These are phyloP conservation scores for Myriosclerotinia duriaeana DNA, from an alignment of 2,329 filamentous ascomycete genomes.

Conservation along the genomic window DNA sequence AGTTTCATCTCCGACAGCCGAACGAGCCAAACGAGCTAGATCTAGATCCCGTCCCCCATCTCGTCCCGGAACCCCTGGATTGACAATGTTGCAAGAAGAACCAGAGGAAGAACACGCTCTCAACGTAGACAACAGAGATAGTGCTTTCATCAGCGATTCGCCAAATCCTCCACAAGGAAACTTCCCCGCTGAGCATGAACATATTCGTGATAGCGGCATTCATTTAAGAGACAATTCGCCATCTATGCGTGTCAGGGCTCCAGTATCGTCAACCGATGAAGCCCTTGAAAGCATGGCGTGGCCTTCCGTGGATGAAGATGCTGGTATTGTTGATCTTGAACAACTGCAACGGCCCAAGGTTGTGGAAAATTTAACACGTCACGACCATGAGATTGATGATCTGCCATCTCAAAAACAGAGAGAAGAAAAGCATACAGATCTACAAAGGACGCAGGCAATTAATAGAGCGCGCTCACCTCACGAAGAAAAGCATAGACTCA, in stretches of 20 bases:
- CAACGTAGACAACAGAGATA: slow-evolving; percentile 47
- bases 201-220: slow-evolving; percentile 53
- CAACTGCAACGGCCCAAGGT: slow-evolving; percentile 33
- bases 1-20: slow-evolving; percentile 10
- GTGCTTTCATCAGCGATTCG: slow-evolving; percentile 50
- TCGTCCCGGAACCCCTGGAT: slow-evolving; percentile 31
- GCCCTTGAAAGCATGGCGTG: slow-evolving; percentile 43
- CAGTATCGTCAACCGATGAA: slow-evolving; percentile 40
- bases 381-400: slow-evolving; percentile 23
- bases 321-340: slow-evolving; percentile 47
- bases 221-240: slow-evolving; percentile 51
- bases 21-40: slow-evolving; percentile 13
- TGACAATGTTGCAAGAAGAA: slow-evolving; percentile 37
- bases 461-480: slow-evolving; percentile 25
- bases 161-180: slow-evolving; percentile 43
- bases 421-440: slow-evolving; percentile 29
- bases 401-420: slow-evolving; percentile 28
- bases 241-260: slow-evolving; percentile 36
- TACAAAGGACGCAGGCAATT: slow-evolving; percentile 32
- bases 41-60: slow-evolving; percentile 21
- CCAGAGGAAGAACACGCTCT: slow-evolving; percentile 25
- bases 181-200: slow-evolving; percentile 35
- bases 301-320: slow-evolving; percentile 48
- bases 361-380: slow-evolving; percentile 25
- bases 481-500: slow-evolving; percentile 18